Evolutionary conservation across 2,329 filamentous ascomycete genomes (phyloP).

Genomic region (Alternaria novae-zelandiae): DNA sequence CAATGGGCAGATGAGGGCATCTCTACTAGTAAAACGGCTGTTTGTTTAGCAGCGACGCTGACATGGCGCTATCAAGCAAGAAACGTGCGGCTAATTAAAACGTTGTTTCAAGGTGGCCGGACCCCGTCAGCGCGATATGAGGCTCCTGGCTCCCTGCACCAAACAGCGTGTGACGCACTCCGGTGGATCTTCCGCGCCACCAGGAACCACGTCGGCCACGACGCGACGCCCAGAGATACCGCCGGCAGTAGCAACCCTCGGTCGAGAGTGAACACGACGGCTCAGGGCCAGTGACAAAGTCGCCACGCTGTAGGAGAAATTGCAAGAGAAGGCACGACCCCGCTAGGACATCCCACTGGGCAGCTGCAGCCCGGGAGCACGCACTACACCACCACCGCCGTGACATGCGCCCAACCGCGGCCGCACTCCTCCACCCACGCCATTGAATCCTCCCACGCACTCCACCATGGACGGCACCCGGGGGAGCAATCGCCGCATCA

Average conservation of each 20-base stretch:
- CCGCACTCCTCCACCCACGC: conserved; percentile 19
- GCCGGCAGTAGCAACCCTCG: not conserved
- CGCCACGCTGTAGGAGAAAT: not conserved
- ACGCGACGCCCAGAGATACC: conserved; percentile 19
- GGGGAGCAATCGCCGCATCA: conserved; percentile 48
- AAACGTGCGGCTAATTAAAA: conserved; percentile 6
- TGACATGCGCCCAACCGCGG: conserved; percentile 35
- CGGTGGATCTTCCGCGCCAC: conserved; percentile 39
- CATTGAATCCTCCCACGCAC: conserved; percentile 18
- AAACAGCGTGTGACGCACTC: conserved; percentile 25
- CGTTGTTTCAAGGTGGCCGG: conserved; percentile 11
- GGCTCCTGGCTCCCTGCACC: conserved; percentile 7
- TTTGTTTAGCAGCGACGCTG: not conserved
- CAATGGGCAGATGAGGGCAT: not conserved
- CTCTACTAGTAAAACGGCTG: not conserved
- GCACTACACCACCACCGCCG: conserved; percentile 21
- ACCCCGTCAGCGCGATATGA: conserved; percentile 10
- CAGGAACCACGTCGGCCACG: conserved; percentile 24
- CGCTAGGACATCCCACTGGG: conserved; percentile 25
- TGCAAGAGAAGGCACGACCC: conserved; percentile 28
- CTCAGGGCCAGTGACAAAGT: not conserved
- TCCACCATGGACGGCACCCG: conserved; percentile 40
- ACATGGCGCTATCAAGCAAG: not conserved
- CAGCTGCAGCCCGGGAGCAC: conserved; percentile 22
- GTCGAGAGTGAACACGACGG: not conserved